A percentile compares a stretch with the other conserved stretches of the same genome.
Evolutionary conservation across 2,329 filamentous ascomycete species (phyloP).

Genomic region (Curvularia hawaiiensis): DNA sequence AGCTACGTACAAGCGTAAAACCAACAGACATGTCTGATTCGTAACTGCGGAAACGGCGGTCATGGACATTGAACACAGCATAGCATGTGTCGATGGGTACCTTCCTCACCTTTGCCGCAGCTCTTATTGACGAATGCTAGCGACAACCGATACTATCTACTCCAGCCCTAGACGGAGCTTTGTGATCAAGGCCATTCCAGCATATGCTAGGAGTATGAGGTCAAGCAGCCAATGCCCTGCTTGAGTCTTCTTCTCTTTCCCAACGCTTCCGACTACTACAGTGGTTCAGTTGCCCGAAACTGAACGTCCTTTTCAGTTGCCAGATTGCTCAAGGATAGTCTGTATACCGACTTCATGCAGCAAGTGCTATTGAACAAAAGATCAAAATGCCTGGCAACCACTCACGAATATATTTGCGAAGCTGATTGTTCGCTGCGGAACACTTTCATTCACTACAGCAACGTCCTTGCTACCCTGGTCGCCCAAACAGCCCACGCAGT

Average conservation of each 20-base stretch:
- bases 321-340: background rate
- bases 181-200: background rate
- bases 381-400: background rate
- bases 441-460: too few relatives aligned
- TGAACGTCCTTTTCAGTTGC: background rate
- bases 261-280: background rate
- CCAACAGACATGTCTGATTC: background rate
- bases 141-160: background rate
- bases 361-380: background rate
- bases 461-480: background rate
- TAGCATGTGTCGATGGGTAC: background rate
- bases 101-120: background rate
- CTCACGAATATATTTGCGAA: background rate
- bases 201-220: background rate
- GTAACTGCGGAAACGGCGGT: background rate
- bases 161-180: background rate
- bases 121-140: background rate
- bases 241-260: background rate
- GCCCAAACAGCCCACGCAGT: background rate
- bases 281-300: too few relatives aligned
- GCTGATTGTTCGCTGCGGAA: background rate
- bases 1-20: background rate
- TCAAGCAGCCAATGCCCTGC: background rate
- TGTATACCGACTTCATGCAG: background rate
- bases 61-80: background rate